Percentiles rank a stretch among this genome's conserved stretches.
These are phyloP conservation scores for Lonicera japonica DNA, from an alignment of 129 eudicot species.

Conservation along the genomic window DNA sequence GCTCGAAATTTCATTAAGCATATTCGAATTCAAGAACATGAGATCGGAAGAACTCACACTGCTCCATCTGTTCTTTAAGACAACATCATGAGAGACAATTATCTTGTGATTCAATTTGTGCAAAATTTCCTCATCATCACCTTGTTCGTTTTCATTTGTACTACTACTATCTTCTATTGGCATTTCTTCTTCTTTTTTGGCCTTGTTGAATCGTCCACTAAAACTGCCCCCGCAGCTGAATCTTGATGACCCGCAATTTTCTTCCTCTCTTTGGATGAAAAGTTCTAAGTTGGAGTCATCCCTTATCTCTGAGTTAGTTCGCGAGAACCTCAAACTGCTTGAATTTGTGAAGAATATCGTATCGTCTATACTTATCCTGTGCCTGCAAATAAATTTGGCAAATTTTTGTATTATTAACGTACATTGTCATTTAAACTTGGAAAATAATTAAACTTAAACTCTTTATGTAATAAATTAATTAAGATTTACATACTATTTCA, in stretches of 20 bases:
- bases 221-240: constrained; percentile 45
- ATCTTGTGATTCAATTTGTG: constrained; percentile 75
- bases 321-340: constrained; percentile 43
- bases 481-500: too few species aligned
- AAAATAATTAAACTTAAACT: too few species aligned
- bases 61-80: constrained; percentile 76
- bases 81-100: constrained; percentile 39
- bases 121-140: constrained; percentile 20
- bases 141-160: too few species aligned
- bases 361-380: constrained; percentile 48
- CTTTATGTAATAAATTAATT: too few species aligned
- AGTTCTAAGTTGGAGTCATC: constrained; percentile 36
- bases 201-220: constrained; percentile 15
- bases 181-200: constrained; percentile 34
- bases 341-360: constrained; percentile 26
- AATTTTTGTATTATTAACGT: too few species aligned
- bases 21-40: constrained; percentile 52
- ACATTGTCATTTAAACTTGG: too few species aligned
- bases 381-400: background rate
- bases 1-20: constrained; percentile 43
- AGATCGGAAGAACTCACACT: constrained; percentile 69
- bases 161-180: constrained; percentile 9
- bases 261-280: constrained; percentile 60
- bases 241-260: constrained; percentile 33
- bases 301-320: too few species aligned